Base-by-base conservation (phyloP, 2,329 filamentous ascomycete genomes). In the Echinosphaeria canescens region DNA sequence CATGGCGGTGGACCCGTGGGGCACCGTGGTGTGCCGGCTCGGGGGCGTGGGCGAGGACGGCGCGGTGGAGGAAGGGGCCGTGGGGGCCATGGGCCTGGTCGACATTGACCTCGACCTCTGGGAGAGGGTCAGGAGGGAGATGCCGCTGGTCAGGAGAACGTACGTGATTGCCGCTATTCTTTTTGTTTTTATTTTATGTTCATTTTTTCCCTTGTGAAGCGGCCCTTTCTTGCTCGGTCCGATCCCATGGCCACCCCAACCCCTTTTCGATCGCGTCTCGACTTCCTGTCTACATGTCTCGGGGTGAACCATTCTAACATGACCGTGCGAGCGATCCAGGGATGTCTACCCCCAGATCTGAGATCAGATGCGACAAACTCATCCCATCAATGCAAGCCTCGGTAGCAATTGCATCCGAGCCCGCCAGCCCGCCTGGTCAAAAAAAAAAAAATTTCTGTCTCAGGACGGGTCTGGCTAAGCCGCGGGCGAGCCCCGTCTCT, bases 1-100 rank as follows among this genome's bases (percentile, higher is more conserved):
- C 38, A 68, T 91, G 53, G 75, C 90, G 25, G 60, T 93, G 15
- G 74, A 79, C 44, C 84, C 85, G 0, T 92, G 82, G 81, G 85
- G 85, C 0, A 60, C 65, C 30, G 62, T 93, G 2, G 42, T 80
- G 22, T 60, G 72, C 4, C 59, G 74, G 40, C 56, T 73, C 41
- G 59, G 58, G 22, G 71, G 68, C 1, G 53, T 50, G 12, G 48
- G 45, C 10, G 42, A 49, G 30, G 53, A 56, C n/a, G 47, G 46
- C 3, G 45, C 36, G 16, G 34, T 35, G 9, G 38, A 48, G 32
- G 39, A 42, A 1, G 44, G 42, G 3, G 50, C 47, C 3, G 44
- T 51, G n/a, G 54, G 48, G 11, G 50, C 60, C 35, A 44, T 70
- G 31, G 63, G 59, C 7, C 50, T 67, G 15, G 60, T 63, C 0